Percentiles rank a stretch among this genome's conserved stretches.
phyloP scores from a whole-genome alignment of 2,329 filamentous ascomycete genomes.

The Venturia oleaginea region DNA sequence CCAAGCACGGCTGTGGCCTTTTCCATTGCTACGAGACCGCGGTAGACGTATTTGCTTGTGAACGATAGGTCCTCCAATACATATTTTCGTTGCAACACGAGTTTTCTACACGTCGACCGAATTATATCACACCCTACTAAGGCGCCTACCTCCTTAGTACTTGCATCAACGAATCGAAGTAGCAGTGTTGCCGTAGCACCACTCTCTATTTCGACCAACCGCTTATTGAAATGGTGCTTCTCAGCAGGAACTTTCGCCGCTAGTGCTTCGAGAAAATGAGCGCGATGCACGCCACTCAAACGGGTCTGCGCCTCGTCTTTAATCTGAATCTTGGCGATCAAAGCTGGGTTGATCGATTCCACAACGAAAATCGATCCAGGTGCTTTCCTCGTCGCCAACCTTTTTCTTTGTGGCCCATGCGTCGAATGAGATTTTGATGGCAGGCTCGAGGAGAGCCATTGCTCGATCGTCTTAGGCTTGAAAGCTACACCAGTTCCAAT shows the following conservation, averaged over 20 bases:
- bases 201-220: not conserved
- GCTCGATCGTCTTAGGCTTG: not conserved
- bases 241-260: not conserved
- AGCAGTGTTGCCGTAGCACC: not conserved
- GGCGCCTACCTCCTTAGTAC: conserved; percentile 31
- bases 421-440: not conserved
- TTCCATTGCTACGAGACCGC: conserved; percentile 2
- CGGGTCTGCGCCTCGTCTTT: not conserved
- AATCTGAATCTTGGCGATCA: not conserved
- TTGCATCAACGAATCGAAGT: conserved; percentile 33
- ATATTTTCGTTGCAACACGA: not conserved
- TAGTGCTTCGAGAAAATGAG: not conserved
- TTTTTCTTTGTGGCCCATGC: not conserved
- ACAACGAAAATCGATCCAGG: not conserved
- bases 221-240: not conserved
- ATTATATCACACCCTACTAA: conserved; percentile 42
- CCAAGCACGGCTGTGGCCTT: not conserved
- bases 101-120: conserved; percentile 21
- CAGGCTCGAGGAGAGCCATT: not conserved
- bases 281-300: not conserved
- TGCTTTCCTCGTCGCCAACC: not conserved
- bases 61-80: conserved; percentile 6
- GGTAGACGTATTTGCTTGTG: conserved; percentile 9
- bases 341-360: not conserved
- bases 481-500: not conserved